These are phyloP conservation scores for Ophiocordyceps unilateralis DNA, from an alignment of 2,329 filamentous ascomycete species.

Conservation along the genomic window DNA sequence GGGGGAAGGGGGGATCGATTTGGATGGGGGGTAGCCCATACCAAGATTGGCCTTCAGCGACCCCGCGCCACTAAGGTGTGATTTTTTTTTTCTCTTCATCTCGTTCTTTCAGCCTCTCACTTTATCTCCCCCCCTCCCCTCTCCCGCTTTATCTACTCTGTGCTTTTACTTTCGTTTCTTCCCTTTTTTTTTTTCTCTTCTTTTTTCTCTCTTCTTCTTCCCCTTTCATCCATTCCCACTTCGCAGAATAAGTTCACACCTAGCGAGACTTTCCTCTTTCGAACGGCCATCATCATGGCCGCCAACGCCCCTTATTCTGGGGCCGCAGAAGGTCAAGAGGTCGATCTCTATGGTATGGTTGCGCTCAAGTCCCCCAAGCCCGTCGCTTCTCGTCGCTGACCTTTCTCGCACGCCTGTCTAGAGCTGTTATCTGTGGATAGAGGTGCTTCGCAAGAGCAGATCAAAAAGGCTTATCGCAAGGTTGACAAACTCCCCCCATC, in stretches of 20 bases:
- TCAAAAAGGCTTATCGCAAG: constrained; percentile 95
- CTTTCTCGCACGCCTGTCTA: constrained; percentile 18
- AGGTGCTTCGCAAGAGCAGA: constrained; percentile 56
- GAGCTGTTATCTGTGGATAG: constrained; percentile 65
- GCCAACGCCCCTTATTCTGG: constrained; percentile 1
- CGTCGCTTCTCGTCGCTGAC: too few species aligned
- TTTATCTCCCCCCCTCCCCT: neutral
- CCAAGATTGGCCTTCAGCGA: too few species aligned
- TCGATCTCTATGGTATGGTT: constrained; percentile 44
- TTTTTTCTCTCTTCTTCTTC: neutral
- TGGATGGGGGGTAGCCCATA: too few species aligned
- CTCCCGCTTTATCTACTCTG: neutral
- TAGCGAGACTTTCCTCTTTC: neutral
- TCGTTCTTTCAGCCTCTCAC: neutral
- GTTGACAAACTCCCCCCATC: constrained; percentile 24
- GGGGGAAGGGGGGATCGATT: too few species aligned
- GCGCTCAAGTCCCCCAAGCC: neutral
- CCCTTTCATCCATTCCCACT: too few species aligned
- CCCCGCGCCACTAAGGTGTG: too few species aligned
- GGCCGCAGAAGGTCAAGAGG: constrained; percentile 19
- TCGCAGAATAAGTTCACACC: too few species aligned
- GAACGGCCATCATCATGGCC: constrained; percentile 6
- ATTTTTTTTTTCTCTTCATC: too few species aligned
- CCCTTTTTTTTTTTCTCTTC: neutral
- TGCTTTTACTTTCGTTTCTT: neutral